phyloP scores from a whole-genome alignment of 805 yeast genomes.

The Pichia nakasei region DNA sequence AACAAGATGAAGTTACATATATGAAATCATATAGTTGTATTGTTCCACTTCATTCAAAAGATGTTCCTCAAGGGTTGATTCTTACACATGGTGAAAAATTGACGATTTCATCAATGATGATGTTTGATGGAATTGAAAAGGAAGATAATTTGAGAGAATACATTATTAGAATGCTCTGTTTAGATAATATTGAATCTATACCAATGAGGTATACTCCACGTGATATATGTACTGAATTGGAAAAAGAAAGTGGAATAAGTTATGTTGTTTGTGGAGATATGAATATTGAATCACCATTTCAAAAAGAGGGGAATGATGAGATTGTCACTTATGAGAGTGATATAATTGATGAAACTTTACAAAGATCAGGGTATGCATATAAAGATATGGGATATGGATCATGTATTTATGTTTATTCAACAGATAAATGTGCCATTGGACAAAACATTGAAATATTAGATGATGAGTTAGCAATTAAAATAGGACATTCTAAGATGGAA shows the following conservation, averaged over 20 bases:
- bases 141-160: background rate
- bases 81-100: conserved; percentile 48
- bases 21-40: conserved; percentile 3
- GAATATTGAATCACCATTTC: conserved; percentile 27
- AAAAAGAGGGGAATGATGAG: conserved; percentile 12
- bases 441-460: conserved; percentile 36
- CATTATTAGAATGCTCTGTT: background rate
- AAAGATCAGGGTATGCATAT: conserved; percentile 37
- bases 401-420: conserved; percentile 42
- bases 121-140: conserved; percentile 26
- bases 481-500: conserved; percentile 26
- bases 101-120: conserved; percentile 37
- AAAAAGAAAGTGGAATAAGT: conserved; percentile 15
- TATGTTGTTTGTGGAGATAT: conserved; percentile 42
- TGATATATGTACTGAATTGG: conserved; percentile 26
- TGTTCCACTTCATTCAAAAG: conserved; percentile 50
- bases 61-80: conserved; percentile 52
- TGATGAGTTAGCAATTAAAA: conserved; percentile 34
- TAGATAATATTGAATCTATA: conserved; percentile 28
- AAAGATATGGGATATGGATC: conserved; percentile 37
- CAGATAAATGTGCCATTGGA: conserved; percentile 24
- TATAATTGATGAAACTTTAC: conserved; percentile 29
- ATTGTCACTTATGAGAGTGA: conserved; percentile 15
- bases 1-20: background rate
- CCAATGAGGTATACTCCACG: conserved; percentile 46